Conservation (phyloP, 768 basidiomycete species). For the Plicaturopsis crispa region DNA sequence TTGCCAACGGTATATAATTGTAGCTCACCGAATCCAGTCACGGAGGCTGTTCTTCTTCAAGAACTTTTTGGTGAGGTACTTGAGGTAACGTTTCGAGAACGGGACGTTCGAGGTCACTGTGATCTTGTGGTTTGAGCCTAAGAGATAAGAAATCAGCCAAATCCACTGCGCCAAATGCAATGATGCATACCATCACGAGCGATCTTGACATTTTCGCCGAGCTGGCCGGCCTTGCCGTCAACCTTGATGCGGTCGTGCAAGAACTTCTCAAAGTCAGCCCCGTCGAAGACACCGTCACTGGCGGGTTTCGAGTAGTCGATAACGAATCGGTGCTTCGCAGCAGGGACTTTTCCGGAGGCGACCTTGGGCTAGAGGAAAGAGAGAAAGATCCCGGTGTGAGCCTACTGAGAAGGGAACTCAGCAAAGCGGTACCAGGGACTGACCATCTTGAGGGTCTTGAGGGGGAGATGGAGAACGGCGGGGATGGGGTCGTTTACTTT, state of each 20-base stretch:
- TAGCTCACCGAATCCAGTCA: conserved; percentile 85
- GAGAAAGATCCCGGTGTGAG: conserved; percentile 41
- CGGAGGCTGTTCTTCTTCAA: conserved; percentile 95
- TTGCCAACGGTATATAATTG: background rate
- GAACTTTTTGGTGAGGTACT: conserved; percentile 99
- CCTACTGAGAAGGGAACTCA: conserved; percentile 92
- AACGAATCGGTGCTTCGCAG: conserved; percentile 70
- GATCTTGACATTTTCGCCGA: conserved; percentile 86
- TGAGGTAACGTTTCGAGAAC: conserved; percentile 96
- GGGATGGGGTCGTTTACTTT: conserved; percentile 1
- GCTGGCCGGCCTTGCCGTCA: conserved; percentile 85
- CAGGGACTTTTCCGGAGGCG: conserved; percentile 40
- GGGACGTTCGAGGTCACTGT: conserved; percentile 80
- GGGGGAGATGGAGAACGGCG: conserved; percentile 2
- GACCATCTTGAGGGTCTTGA: conserved; percentile 48
- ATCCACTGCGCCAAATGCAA: background rate
- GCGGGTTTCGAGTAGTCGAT: conserved; percentile 86
- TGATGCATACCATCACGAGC: conserved; percentile 66
- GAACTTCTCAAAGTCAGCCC: conserved; percentile 75
- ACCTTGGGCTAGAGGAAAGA: conserved; percentile 46
- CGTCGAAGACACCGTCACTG: conserved; percentile 48
- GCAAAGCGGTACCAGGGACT: conserved; percentile 75
- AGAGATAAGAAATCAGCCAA: background rate
- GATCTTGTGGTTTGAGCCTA: conserved; percentile 77
- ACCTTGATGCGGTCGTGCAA: conserved; percentile 93